Evolutionary conservation across 495 filamentous ascomycete species (phyloP), one percentile per base, ranked within the genome.

Genomic region (Immersiella caudata): DNA sequence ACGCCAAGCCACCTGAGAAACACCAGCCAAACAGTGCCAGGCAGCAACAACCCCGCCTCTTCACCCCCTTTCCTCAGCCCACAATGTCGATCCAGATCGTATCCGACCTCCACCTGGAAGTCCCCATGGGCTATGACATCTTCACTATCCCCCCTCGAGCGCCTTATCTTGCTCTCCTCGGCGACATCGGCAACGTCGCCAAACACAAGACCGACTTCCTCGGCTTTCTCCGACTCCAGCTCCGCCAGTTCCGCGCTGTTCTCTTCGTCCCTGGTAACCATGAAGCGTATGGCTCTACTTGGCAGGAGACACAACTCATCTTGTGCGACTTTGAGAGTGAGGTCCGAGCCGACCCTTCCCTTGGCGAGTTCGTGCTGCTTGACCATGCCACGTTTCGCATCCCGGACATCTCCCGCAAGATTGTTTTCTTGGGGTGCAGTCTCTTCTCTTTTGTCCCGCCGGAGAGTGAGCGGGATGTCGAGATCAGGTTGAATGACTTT

Each of bases 31-130:
- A n/a, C n/a, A n/a, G n/a, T n/a, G n/a, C n/a, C 49, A 52, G 49
- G 49, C 49, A 52, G 49, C 49, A 52, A 22, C 49, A 52, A 52
- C 49, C 49, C 3, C 49, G 49, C 49, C 4, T 4, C 4, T 3
- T 22, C 21, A 22, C 49, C 49, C 4, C 16, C 4, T 22, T 12
- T 12, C 21, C 49, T n/a, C 16, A 18, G 16, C 4, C 49, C 12
- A 52, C 49, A 36, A 59, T 59, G 56, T 21, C 56, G 8, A 61
- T 50, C 20, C 87, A 89, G 66, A 81, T 88, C 26, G 60, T 86
- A 27, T 88, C 86, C 0, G 86, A 89, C 71, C 78, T 89, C 2
- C 86, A 88, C 67, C 73, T 89, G 0, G 84, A 89, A 65, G 74
- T 65, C 12, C 76, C 60, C 0, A 65, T 73, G 25, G 70, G 76